Conservation (phyloP, 202 grass and related monocot genomes). For the Schoenoplectus triqueter region DNA sequence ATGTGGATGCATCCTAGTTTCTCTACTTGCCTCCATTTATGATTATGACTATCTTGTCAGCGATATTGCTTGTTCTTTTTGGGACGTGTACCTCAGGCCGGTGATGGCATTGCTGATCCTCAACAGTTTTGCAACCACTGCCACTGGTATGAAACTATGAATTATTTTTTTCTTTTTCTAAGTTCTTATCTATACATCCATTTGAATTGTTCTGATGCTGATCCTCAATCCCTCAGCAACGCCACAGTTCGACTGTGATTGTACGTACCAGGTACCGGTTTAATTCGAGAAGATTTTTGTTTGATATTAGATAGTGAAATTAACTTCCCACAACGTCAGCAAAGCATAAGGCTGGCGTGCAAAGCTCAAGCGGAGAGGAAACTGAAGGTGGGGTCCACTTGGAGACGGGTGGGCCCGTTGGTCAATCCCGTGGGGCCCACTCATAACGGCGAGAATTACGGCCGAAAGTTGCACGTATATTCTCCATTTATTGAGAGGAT, state of each 20-base stretch:
- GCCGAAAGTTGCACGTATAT: conserved; percentile 45
- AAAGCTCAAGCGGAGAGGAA: background rate
- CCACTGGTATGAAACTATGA: too few species aligned
- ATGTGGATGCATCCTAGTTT: too few species aligned
- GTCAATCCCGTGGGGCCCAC: background rate
- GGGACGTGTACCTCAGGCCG: background rate
- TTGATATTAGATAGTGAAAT: background rate
- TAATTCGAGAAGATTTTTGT: background rate
- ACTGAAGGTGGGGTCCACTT: background rate
- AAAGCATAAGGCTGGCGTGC: conserved; percentile 42
- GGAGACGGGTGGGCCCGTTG: background rate
- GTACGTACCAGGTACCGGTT: background rate
- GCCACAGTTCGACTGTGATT: background rate
- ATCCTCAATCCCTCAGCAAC: background rate
- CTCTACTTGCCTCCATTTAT: too few species aligned
- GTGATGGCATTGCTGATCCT: background rate
- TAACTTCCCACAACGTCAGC: conserved; percentile 24
- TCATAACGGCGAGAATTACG: conserved; percentile 48
- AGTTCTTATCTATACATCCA: background rate
- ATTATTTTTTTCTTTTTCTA: background rate
- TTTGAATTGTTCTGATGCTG: background rate
- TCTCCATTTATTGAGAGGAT: background rate
- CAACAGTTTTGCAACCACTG: background rate
- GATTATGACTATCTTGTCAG: background rate
- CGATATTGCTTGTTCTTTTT: conserved; percentile 1